Evolutionary conservation across 176 grass and related monocot genomes (phyloP), one percentile per base, ranked within the genome.

Genomic region (Musa troglodytarum): DNA sequence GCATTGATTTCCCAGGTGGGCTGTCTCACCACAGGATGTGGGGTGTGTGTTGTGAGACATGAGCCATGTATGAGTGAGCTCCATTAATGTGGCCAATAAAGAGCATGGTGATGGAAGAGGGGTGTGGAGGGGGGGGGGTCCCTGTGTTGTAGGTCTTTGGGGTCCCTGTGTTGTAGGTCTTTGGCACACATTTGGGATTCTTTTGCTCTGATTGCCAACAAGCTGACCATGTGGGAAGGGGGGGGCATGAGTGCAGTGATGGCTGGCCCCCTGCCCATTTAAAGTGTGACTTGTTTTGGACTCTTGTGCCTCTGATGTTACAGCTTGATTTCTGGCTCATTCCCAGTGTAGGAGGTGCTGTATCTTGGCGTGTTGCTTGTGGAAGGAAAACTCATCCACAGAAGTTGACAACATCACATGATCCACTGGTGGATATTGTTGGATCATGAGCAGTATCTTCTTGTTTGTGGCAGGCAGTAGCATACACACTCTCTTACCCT

Each of bases 1-100:
- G 21, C 68, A 70, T 51, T 70, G 68, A 70, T 50, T 20, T 51
- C 68, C 68, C 68, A 70, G 68, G 68, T 70, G 68, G 68, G 68
- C 49, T 51, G 68, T 70, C 68, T 70, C 25, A 51, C 43, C 17
- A 20, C 63, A 26, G 63, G 11, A 28, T 65, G 63, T 65, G 63
- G 10, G 24, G 68, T 70, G 34, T 52, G 43, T 50, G 34, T n/a
- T 70, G 43, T 50, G 68, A 21, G 68, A 70, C 68, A 70, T 51
- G 68, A 70, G 9, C 49, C 68, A 52, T 70, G 68, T 70, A 49
- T 70, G 68, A n/a, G 49, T 51, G 68, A 50, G 63, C 63, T 65
- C 22, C 63, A 65, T 28, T 23, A 28, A 20, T 70, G 43, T 50
- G 49, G 68, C 68, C 68, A 51, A 70, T 70, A 50, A 21, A 21